These are phyloP conservation scores for Jaapia argillacea DNA, from an alignment of 768 basidiomycete species.

Conservation along the genomic window DNA sequence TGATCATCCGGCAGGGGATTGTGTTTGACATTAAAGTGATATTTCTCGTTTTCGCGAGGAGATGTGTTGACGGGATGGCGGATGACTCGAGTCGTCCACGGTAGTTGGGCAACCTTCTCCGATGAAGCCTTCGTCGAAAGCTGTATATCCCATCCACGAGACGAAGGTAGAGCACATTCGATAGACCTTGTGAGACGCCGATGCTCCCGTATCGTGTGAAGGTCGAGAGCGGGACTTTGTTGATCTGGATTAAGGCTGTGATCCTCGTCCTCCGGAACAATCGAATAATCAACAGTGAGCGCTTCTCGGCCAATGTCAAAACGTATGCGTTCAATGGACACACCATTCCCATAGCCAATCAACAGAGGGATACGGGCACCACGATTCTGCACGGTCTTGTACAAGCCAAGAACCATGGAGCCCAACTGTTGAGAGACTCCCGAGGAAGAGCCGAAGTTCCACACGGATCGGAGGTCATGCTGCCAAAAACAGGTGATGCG, in stretches of 20 bases:
- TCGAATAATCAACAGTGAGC: constrained; percentile 72
- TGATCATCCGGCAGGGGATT: constrained; percentile 61
- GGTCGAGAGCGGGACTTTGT: background rate
- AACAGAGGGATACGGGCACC: constrained; percentile 69
- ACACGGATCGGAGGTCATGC: constrained; percentile 81
- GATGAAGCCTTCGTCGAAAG: constrained; percentile 67
- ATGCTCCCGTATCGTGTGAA: constrained; percentile 55
- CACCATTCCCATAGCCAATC: constrained; percentile 69
- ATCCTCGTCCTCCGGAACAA: constrained; percentile 69
- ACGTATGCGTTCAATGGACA: constrained; percentile 67
- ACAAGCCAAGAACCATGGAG: constrained; percentile 73
- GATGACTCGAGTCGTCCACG: constrained; percentile 60
- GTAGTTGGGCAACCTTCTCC: constrained; percentile 58
- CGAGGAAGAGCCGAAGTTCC: constrained; percentile 65
- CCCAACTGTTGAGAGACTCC: constrained; percentile 72
- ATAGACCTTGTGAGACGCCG: constrained; percentile 64
- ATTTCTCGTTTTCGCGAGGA: constrained; percentile 39
- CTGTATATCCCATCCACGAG: constrained; percentile 83
- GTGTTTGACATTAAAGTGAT: constrained; percentile 62
- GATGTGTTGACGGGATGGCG: constrained; percentile 28
- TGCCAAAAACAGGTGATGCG: constrained; percentile 93
- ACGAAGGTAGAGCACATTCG: constrained; percentile 69
- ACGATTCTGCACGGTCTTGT: constrained; percentile 73
- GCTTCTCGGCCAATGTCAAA: constrained; percentile 82
- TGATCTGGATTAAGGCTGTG: constrained; percentile 3